Conservation (phyloP, 805 yeast genomes). For the Blastobotrys muscicola region DNA sequence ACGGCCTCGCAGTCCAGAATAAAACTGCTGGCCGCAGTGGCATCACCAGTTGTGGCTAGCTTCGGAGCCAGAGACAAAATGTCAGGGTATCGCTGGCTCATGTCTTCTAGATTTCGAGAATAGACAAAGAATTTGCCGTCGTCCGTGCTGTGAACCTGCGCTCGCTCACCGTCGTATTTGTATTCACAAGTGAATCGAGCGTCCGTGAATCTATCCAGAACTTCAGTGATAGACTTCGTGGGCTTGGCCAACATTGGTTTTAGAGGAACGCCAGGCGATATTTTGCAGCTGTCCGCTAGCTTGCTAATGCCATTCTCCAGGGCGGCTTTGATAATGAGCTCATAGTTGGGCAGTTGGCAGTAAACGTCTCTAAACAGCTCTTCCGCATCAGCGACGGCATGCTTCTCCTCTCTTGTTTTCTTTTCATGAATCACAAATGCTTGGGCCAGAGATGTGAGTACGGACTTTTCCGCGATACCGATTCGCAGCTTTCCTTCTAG, state of each 20-base stretch:
- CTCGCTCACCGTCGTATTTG: conserved; percentile 96
- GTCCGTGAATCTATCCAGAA: conserved; percentile 78
- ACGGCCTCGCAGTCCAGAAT: conserved; percentile 96
- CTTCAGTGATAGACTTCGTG: conserved; percentile 86
- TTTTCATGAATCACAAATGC: conserved; percentile 63
- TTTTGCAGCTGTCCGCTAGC: conserved; percentile 54
- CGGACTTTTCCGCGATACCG: conserved; percentile 90
- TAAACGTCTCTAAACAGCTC: conserved; percentile 75
- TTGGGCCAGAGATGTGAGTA: conserved; percentile 72
- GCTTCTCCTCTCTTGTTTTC: conserved; percentile 22
- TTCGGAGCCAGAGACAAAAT: conserved; percentile 59
- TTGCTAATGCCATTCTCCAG: conserved; percentile 58
- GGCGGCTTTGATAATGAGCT: conserved; percentile 58
- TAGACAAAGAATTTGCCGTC: conserved; percentile 64
- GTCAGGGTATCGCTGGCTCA: conserved; percentile 95
- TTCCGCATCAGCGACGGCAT: conserved; percentile 47
- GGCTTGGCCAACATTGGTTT: conserved; percentile 99
- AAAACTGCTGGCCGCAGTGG: conserved; percentile 36
- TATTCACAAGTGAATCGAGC: conserved; percentile 89
- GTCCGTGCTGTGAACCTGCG: conserved; percentile 73
- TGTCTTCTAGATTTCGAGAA: conserved; percentile 92
- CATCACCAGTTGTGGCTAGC: conserved; percentile 33
- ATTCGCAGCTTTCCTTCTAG: conserved; percentile 89
- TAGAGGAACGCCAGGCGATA: conserved; percentile 88
- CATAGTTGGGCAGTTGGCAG: conserved; percentile 86